Evolutionary conservation across 2,329 filamentous ascomycete species (phyloP), one percentile per base, ranked within the genome.

Genomic region (Trichophaea hybrida): DNA sequence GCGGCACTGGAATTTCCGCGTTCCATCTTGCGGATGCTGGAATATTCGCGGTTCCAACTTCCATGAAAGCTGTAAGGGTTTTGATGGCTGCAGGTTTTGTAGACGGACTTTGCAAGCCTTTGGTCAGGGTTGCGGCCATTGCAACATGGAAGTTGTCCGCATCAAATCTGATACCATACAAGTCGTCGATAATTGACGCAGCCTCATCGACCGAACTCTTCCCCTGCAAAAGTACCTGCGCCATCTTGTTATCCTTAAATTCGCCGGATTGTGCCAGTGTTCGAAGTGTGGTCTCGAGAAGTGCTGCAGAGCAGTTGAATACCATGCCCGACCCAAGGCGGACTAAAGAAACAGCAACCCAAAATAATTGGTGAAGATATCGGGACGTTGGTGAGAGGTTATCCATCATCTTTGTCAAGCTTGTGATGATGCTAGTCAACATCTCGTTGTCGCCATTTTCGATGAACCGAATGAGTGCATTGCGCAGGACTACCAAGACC

Each of bases 341-440:
- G 31, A 85, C 74, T 0, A 86, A 74, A 1, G 82, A 84, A 64
- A 85, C 79, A 7, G 81, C 82, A 37, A 86, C 74, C 83, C 83
- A 86, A 69, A 86, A 86, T 5, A 86, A 74, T 67, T 86, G 83
- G 37, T 84, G 72, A 0, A 82, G 81, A 67, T 86, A 86, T 35
- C 83, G 78, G 33, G 83, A 86, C 7, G 81, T 77, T 2, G 80
- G 78, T 5, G 80, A 80, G 17, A 86, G 75, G 68, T 85, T 85
- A 13, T 79, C 75, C 76, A 85, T 83, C 82, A 86, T 85, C 69
- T 84, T 85, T 8, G 82, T 83, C 49, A 86, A 70, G 2, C 81
- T 79, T 1, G 80, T 83, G 24, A 85, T 77, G 57, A 86, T 84
- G 5, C 82, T 80, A 37, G 84, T 77, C 34, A 85, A 75, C 81